phyloP scores from a whole-genome alignment of 768 basidiomycete species.

The Mycena crocata region DNA sequence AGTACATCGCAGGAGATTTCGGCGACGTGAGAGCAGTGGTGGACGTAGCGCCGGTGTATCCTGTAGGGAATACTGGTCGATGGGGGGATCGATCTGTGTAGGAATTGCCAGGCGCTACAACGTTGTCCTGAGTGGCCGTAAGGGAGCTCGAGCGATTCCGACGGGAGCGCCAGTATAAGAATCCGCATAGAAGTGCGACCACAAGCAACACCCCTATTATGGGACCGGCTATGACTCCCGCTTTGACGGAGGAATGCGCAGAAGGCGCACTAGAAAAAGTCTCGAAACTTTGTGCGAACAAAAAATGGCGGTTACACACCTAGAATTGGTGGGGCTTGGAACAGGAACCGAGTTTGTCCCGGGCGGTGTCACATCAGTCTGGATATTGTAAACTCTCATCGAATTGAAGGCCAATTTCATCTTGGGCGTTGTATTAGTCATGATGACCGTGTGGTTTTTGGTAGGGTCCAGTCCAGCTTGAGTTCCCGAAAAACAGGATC shows the following conservation, averaged over 20 bases:
- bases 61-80: background rate
- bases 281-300: background rate
- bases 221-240: slow-evolving; percentile 22
- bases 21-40: background rate
- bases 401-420: slow-evolving; percentile 31
- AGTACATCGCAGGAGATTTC: background rate
- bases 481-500: too few species aligned
- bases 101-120: background rate
- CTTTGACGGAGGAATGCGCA: slow-evolving; percentile 16
- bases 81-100: slow-evolving; percentile 4
- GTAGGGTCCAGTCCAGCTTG: slow-evolving; percentile 29
- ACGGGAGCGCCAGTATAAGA: slow-evolving; percentile 17
- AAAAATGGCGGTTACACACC: background rate
- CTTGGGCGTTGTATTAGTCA: slow-evolving; percentile 5
- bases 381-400: slow-evolving; percentile 8
- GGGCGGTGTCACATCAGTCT: background rate
- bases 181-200: background rate
- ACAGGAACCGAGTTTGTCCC: background rate
- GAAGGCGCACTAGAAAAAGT: background rate
- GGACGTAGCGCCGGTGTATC: background rate
- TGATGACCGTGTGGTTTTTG: slow-evolving; percentile 21
- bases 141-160: background rate
- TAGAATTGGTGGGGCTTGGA: background rate
- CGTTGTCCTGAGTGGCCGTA: background rate
- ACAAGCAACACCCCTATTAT: slow-evolving; percentile 12